phyloP scores from a whole-genome alignment of 176 grass and related monocot species.

The Alopecurus myosuroides region DNA sequence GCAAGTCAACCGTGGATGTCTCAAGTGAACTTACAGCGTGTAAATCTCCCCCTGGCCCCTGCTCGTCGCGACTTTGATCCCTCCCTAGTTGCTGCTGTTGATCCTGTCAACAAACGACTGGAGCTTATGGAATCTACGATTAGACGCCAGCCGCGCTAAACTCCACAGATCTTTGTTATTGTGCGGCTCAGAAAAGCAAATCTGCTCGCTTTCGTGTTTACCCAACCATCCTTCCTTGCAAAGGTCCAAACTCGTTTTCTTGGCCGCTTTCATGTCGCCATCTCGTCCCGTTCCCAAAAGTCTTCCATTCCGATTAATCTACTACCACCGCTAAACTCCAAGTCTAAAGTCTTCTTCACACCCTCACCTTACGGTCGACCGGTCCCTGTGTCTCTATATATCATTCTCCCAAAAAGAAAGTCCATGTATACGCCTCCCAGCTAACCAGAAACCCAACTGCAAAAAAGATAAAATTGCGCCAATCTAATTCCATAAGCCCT shows the following conservation, averaged over 20 bases:
- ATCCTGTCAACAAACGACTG: neutral
- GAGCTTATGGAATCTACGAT: slow-evolving; percentile 5
- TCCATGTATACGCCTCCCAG: neutral
- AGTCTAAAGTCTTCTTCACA: slow-evolving; percentile 6
- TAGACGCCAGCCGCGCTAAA: neutral
- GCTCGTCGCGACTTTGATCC: no score
- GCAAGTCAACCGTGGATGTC: no score
- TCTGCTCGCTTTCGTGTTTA: slow-evolving; percentile 14
- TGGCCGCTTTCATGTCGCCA: neutral
- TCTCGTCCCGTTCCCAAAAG: neutral
- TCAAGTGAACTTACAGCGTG: no score
- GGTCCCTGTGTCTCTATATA: neutral
- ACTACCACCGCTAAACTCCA: neutral
- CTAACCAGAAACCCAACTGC: neutral
- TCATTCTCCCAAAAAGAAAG: neutral
- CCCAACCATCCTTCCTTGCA: neutral
- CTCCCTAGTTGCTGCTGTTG: neutral
- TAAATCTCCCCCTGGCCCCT: no score
- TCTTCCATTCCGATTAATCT: neutral
- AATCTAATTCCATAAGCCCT: no score
- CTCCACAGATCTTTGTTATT: neutral
- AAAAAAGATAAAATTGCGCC: neutral
- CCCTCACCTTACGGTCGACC: neutral
- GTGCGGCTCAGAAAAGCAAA: neutral
- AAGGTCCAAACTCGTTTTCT: neutral